Evolutionary conservation across 2,329 filamentous ascomycete species (phyloP).

Genomic region (Penicillium concentricum): DNA sequence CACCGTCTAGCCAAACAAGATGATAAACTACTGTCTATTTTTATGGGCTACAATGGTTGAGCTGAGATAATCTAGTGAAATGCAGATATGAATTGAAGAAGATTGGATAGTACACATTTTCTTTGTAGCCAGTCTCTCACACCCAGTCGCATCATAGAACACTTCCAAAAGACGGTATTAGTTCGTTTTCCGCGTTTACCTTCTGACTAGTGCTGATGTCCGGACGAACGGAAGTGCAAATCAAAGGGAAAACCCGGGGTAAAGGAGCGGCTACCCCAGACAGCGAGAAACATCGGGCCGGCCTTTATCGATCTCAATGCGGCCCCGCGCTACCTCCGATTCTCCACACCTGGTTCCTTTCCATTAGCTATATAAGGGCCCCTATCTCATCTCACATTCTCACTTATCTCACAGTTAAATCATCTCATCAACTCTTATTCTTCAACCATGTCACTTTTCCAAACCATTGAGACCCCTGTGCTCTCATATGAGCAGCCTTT

Average conservation of each 20-base stretch:
- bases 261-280: no score
- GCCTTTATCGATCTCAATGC: neutral
- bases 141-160: neutral
- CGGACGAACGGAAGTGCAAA: neutral
- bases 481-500: slow-evolving; percentile 7
- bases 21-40: neutral
- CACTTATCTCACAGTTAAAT: neutral
- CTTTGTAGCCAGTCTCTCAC: neutral
- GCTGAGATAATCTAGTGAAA: neutral
- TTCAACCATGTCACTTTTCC: neutral
- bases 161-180: neutral
- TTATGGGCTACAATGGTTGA: neutral
- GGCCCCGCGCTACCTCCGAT: neutral
- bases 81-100: neutral
- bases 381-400: neutral
- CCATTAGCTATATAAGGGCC: neutral
- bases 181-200: neutral
- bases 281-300: slow-evolving; percentile 2
- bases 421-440: neutral
- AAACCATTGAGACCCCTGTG: neutral
- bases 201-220: neutral
- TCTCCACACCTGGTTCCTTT: neutral
- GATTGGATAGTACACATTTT: accelerated
- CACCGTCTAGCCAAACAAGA: neutral
- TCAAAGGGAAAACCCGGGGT: neutral